Evolutionary conservation across 805 yeast species (phyloP).

Genomic region (Candida maris): DNA sequence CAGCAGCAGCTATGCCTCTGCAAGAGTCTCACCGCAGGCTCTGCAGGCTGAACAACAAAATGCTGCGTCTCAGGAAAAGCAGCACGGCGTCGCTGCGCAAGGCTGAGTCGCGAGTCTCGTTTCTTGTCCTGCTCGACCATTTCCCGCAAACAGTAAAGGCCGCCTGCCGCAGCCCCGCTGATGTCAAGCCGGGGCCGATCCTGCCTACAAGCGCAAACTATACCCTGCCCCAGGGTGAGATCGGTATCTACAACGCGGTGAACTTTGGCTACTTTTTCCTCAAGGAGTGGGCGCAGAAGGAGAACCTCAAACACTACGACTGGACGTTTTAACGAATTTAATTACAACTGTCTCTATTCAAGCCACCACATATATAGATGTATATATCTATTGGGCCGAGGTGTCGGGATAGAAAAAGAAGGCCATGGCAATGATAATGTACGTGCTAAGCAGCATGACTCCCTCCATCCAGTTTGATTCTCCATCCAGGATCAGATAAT

Average conservation of each 20-base stretch:
- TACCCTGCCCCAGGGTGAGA: slow-evolving; percentile 7
- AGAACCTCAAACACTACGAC: slow-evolving; percentile 9
- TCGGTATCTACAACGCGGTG: slow-evolving; percentile 11
- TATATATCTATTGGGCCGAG: slow-evolving; percentile 16
- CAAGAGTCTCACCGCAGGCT: slow-evolving; percentile 1
- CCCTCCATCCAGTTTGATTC: slow-evolving; percentile 98
- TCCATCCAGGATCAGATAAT: slow-evolving; percentile 86
- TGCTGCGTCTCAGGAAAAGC: slow-evolving; percentile 14
- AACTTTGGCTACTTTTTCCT: slow-evolving; percentile 23
- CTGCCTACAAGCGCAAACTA: slow-evolving; percentile 8
- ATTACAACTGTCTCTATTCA: not conserved
- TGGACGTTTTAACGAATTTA: slow-evolving; percentile 13
- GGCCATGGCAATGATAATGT: slow-evolving; percentile 81
- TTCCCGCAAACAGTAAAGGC: slow-evolving; percentile 14
- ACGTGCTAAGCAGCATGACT: slow-evolving; percentile 83
- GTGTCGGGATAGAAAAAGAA: slow-evolving; percentile 83
- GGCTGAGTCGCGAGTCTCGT: slow-evolving; percentile 17
- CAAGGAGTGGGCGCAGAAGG: slow-evolving; percentile 18
- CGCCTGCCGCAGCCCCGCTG: slow-evolving; percentile 6
- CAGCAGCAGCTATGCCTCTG: too few species aligned
- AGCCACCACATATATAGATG: not conserved
- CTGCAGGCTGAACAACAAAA: slow-evolving; percentile 8
- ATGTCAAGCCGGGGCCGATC: slow-evolving; percentile 1
- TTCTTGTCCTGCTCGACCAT: slow-evolving; percentile 8
- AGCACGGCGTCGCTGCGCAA: slow-evolving; percentile 9